phyloP scores from a whole-genome alignment of 2,329 filamentous ascomycete genomes.

The Phialophora macrospora region DNA sequence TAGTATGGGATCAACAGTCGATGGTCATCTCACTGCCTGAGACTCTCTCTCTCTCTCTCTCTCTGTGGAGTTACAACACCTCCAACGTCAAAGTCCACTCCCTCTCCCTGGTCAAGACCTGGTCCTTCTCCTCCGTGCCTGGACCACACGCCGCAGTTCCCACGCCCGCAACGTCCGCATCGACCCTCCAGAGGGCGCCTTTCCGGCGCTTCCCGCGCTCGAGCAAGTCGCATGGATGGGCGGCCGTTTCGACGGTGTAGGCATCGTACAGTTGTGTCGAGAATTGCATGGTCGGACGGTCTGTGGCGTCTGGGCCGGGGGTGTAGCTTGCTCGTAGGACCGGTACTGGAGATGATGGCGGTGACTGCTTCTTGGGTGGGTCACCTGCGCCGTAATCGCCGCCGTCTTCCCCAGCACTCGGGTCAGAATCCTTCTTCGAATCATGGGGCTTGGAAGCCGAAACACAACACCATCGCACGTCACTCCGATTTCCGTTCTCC shows the following conservation, averaged over 20 bases:
- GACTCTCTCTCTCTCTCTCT: no score
- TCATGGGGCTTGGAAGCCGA: background rate
- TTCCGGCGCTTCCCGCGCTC: constrained; percentile 21
- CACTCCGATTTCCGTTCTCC: constrained; percentile 68
- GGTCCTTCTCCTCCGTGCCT: constrained; percentile 30
- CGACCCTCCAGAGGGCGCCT: constrained; percentile 40
- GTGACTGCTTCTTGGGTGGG: background rate
- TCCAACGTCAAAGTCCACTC: constrained; percentile 23
- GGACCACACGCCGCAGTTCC: constrained; percentile 40
- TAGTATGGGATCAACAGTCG: no score
- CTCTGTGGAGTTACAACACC: background rate
- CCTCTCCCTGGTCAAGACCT: constrained; percentile 23
- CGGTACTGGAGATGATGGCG: background rate
- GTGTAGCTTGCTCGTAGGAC: constrained; percentile 18
- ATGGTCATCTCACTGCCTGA: no score
- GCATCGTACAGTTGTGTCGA: constrained; percentile 57
- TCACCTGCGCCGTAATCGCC: background rate
- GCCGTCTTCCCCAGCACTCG: background rate
- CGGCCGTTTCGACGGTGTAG: constrained; percentile 60
- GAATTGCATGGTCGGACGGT: constrained; percentile 25
- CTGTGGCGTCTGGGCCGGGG: background rate
- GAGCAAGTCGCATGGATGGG: constrained; percentile 66
- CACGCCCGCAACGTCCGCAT: constrained; percentile 44
- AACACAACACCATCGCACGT: constrained; percentile 60
- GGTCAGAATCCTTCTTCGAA: background rate